Evolutionary conservation across 148 eudicot genomes (phyloP).

Genomic region (Nyssa sinensis): DNA sequence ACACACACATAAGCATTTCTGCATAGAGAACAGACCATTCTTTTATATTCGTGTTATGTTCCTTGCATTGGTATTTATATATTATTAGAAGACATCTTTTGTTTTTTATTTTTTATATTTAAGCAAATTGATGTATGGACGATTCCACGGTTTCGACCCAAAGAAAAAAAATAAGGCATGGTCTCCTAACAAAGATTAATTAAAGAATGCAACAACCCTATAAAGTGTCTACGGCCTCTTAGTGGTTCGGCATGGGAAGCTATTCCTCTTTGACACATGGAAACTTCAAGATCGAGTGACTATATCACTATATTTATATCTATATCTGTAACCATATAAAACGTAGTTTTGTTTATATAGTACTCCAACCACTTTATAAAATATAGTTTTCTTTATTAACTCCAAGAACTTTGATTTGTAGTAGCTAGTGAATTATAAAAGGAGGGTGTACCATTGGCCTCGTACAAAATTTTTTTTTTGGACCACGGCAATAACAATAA

Average conservation of each 20-base stretch:
- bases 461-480: too few relatives aligned
- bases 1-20: neutral
- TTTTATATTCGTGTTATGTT: neutral
- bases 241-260: slow-evolving; percentile 12
- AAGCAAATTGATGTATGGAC: neutral
- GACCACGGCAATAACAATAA: too few relatives aligned
- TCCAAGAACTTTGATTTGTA: neutral
- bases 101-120: too few relatives aligned
- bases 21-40: neutral
- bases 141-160: too few relatives aligned
- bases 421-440: too few relatives aligned
- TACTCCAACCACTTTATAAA: too few relatives aligned
- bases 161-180: neutral
- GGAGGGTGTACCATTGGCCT: too few relatives aligned
- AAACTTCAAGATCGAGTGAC: too few relatives aligned
- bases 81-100: neutral
- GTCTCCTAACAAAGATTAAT: neutral
- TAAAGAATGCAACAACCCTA: neutral
- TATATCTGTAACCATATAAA: too few relatives aligned
- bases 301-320: too few relatives aligned
- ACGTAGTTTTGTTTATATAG: too few relatives aligned
- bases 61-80: neutral
- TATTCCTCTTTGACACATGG: neutral
- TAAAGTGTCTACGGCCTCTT: slow-evolving; percentile 6
- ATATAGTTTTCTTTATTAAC: neutral